Percentiles rank a stretch among this genome's conserved stretches.
Evolutionary conservation across 2,329 filamentous ascomycete genomes (phyloP).

Genomic region (Endothia cerciana): DNA sequence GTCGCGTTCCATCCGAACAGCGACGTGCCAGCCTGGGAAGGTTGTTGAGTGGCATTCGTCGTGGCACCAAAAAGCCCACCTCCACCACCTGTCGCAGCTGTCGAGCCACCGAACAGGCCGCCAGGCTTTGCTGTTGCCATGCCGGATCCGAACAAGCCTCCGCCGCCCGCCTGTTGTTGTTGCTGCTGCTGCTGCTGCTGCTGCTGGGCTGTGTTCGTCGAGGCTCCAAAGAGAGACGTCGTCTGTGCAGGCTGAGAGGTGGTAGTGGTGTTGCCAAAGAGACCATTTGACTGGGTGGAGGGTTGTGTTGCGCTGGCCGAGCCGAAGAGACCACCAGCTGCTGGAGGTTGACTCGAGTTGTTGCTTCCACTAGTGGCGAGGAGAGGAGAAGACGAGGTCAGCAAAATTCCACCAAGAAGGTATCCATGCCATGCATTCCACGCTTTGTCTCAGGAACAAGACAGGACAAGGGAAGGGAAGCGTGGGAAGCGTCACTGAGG

Average conservation of each 20-base stretch:
- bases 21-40: conserved; percentile 35
- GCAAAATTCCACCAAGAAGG: conserved; percentile 23
- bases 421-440: conserved; percentile 18
- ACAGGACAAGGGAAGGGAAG: neutral
- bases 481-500: no score
- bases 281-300: conserved; percentile 39
- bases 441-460: neutral
- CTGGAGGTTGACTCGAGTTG: conserved; percentile 38
- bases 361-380: conserved; percentile 34
- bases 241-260: conserved; percentile 24
- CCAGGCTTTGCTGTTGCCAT: conserved; percentile 32
- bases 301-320: conserved; percentile 26
- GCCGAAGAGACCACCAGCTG: conserved; percentile 39
- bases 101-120: conserved; percentile 30
- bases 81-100: conserved; percentile 30
- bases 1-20: conserved; percentile 39
- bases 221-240: conserved; percentile 38
- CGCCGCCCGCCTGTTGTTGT: conserved; percentile 14
- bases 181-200: conserved; percentile 37
- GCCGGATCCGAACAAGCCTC: conserved; percentile 25
- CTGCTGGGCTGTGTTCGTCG: conserved; percentile 32
- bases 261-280: conserved; percentile 36
- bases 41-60: conserved; percentile 22
- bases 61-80: conserved; percentile 26
- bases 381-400: neutral